Evolutionary conservation across 176 grass and related monocot genomes (phyloP).

Genomic region (Musa itinerans): DNA sequence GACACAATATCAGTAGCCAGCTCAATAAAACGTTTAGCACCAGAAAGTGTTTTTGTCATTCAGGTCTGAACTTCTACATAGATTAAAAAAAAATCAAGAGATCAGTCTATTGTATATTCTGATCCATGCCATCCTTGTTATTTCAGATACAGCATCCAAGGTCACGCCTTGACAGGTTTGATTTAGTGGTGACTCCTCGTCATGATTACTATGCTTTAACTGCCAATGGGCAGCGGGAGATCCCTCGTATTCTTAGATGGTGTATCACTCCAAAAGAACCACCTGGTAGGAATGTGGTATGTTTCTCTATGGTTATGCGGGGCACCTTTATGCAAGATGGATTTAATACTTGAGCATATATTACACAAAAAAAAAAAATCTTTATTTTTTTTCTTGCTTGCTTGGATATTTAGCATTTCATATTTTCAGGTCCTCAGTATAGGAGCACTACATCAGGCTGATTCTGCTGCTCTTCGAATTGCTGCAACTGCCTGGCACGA

Average conservation of each 20-base stretch:
- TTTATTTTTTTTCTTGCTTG: background rate
- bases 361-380: background rate
- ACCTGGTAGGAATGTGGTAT: conserved; percentile 75
- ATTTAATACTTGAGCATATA: background rate
- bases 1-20: conserved; percentile 85
- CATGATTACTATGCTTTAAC: conserved; percentile 95
- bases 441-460: conserved; percentile 80
- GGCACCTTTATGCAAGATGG: background rate
- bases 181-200: conserved; percentile 77
- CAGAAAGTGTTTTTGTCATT: conserved; percentile 80
- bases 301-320: background rate
- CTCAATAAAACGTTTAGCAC: conserved; percentile 55
- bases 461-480: conserved; percentile 65
- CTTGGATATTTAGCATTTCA: conserved; percentile 4
- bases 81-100: background rate
- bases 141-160: conserved; percentile 90
- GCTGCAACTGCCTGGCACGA: conserved; percentile 82
- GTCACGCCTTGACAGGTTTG: conserved; percentile 67
- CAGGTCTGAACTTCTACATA: conserved; percentile 39
- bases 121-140: background rate
- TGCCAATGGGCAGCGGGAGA: conserved; percentile 56
- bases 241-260: conserved; percentile 52
- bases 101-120: background rate
- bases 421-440: conserved; percentile 61
- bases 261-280: conserved; percentile 78